Percentiles rank a stretch among this genome's conserved stretches.
These are phyloP conservation scores for Fusarium nygamai DNA, from an alignment of 2,329 filamentous ascomycete species.

Conservation along the genomic window DNA sequence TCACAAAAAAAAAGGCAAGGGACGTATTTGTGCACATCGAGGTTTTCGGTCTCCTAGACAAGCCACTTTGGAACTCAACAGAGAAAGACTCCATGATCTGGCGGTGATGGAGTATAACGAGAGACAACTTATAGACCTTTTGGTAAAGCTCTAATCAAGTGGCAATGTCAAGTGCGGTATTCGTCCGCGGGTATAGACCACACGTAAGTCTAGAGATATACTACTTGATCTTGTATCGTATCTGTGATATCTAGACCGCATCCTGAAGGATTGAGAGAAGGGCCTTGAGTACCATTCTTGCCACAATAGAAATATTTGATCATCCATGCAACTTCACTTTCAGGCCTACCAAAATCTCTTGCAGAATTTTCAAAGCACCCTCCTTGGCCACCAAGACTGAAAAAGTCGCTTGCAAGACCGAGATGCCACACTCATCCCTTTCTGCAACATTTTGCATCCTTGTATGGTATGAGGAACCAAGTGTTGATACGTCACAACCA, in stretches of 20 bases:
- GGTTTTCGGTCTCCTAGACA: neutral
- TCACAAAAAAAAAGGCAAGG: neutral
- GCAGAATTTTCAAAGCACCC: conserved; percentile 40
- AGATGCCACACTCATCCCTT: conserved; percentile 46
- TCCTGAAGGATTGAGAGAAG: neutral
- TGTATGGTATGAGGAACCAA: conserved; percentile 50
- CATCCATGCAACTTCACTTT: conserved; percentile 13
- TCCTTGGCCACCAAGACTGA: conserved; percentile 40
- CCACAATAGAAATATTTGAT: neutral
- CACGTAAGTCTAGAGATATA: neutral
- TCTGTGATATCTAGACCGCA: neutral
- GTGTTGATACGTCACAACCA: conserved; percentile 56
- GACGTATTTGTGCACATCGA: neutral
- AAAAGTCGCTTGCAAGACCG: conserved; percentile 42
- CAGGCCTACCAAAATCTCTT: conserved; percentile 14
- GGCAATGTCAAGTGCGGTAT: neutral
- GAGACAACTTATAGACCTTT: neutral
- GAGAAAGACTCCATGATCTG: neutral
- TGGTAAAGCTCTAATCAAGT: neutral
- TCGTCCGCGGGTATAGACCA: neutral
- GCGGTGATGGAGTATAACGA: neutral
- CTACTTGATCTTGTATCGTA: neutral
- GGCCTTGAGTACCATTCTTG: neutral
- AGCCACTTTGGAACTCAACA: neutral
- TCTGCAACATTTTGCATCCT: conserved; percentile 29